These are phyloP conservation scores for Trichoderma asperelloides DNA, from an alignment of 495 filamentous ascomycete species.

Conservation along the genomic window DNA sequence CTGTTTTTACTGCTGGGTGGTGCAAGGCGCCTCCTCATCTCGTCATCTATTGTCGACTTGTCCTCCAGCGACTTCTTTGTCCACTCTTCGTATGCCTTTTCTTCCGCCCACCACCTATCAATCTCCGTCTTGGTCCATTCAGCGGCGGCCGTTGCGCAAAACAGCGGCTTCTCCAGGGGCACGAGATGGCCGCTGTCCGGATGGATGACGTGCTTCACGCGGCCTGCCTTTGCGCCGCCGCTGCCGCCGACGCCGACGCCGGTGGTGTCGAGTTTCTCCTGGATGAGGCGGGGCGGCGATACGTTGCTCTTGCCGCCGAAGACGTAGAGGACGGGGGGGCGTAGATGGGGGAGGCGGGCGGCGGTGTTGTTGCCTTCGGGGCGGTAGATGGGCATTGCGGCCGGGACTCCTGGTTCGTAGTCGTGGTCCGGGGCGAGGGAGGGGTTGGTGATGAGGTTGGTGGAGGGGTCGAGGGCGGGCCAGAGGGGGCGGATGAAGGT, in stretches of 20 bases:
- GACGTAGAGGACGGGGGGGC: conserved; percentile 75
- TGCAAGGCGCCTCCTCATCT: conserved; percentile 13
- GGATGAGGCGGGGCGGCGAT: conserved; percentile 40
- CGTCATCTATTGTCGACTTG: conserved; percentile 45
- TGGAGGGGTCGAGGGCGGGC: conserved; percentile 21
- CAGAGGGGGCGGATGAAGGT: conserved; percentile 38
- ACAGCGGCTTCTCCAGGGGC: conserved; percentile 66
- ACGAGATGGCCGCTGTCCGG: conserved; percentile 70
- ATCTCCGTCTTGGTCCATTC: conserved; percentile 57
- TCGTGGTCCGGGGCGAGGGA: conserved; percentile 16
- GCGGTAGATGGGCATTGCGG: conserved; percentile 58
- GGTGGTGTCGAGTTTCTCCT: conserved; percentile 53
- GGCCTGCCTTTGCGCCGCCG: conserved; percentile 53
- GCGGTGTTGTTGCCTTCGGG: conserved; percentile 60
- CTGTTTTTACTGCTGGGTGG: not conserved
- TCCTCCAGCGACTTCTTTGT: conserved; percentile 41
- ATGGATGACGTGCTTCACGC: conserved; percentile 61
- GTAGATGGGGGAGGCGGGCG: conserved; percentile 54
- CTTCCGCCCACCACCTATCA: conserved; percentile 52
- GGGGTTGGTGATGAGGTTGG: conserved; percentile 19
- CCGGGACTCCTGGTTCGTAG: not conserved
- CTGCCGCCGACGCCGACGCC: conserved; percentile 59
- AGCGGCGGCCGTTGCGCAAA: conserved; percentile 53
- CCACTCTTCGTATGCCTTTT: conserved; percentile 47
- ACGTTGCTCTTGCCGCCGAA: conserved; percentile 62